Percentiles rank a stretch among this genome's conserved stretches.
Evolutionary conservation across 257 asterid genomes (phyloP).

Genomic region (Vinca minor): DNA sequence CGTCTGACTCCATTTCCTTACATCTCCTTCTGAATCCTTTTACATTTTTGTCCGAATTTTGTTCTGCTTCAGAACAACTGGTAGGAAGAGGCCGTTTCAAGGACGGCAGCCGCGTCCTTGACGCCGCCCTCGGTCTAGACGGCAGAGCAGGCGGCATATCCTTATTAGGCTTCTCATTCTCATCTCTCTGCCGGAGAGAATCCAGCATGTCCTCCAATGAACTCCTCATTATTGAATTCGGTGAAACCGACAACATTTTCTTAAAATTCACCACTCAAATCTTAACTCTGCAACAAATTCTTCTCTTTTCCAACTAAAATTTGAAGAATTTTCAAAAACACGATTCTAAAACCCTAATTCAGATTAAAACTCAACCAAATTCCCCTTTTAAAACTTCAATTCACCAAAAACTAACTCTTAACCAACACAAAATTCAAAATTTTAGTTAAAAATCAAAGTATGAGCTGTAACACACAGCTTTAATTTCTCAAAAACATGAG

Average conservation of each 20-base stretch:
- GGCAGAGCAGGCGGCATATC: constrained; percentile 93
- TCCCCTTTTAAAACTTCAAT: constrained; percentile 19
- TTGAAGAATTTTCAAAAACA: constrained; percentile 36
- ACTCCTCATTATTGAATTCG: constrained; percentile 53
- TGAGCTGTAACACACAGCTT: constrained; percentile 20
- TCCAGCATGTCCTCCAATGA: constrained; percentile 96
- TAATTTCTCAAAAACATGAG: background rate
- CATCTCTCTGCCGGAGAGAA: constrained; percentile 56
- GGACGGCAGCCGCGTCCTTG: constrained; percentile 68
- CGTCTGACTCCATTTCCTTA: constrained; percentile 32
- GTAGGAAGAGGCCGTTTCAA: constrained; percentile 42
- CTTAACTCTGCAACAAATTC: background rate
- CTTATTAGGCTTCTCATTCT: constrained; percentile 43
- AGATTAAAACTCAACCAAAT: constrained; percentile 12
- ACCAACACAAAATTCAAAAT: background rate
- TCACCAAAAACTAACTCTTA: constrained; percentile 7
- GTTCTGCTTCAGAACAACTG: constrained; percentile 25
- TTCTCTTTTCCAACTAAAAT: too few species aligned
- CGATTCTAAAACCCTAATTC: constrained; percentile 34
- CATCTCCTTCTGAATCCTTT: constrained; percentile 25
- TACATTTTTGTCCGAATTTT: constrained; percentile 22
- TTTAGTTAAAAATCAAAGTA: background rate
- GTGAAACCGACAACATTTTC: constrained; percentile 56
- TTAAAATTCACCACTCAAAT: too few species aligned
- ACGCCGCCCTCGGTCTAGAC: constrained; percentile 49